Evolutionary conservation across 2,329 filamentous ascomycete genomes (phyloP), one percentile per base, ranked within the genome.

Genomic region (Epichloe brachyelytri): DNA sequence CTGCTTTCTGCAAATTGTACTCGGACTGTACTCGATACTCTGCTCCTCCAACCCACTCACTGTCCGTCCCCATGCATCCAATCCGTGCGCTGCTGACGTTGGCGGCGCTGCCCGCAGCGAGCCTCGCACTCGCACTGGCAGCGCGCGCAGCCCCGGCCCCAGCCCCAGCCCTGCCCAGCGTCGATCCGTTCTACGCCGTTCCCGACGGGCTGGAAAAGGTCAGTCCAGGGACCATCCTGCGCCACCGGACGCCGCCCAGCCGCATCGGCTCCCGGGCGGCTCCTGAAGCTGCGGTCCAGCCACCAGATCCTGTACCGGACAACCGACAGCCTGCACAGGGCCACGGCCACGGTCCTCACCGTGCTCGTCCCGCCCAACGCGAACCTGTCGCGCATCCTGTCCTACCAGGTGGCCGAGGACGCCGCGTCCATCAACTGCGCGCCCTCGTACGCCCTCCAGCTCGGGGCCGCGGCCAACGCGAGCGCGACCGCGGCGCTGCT

Each of bases 391-490:
- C 60, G 56, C 44, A 43, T 74, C 0, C 55, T 75, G 1, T 74
- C 71, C 0, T 73, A 70, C 52, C 69, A 74, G 53, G 59, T 69
- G 1, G 64, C 70, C 0, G 65, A 70, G 51, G 65, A 73, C 43
- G 64, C 67, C 3, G 63, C 68, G 3, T 63, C 62, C 15, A 57
- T 70, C 3, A 64, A 75, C 26, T 63, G 60, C 48, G 58, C 60
- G 2, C 60, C 61, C 2, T 63, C 62, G 2, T 62, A 58, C 43
- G 58, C 54, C 6, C 56, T 61, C 30, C 59, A 61, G 48, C 37
- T 58, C 3, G 46, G 15, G 3, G 38, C 49, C 5, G 40, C 46
- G 12, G 51, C 52, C 20, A 48, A 46, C 7, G 47, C 6, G 47
- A 65, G 67, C 7, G 65, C 66, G 7, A 59, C 64, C 20, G 57